A percentile compares a stretch with the other conserved stretches of the same genome.
phyloP scores from a whole-genome alignment of 371 early-diverging fungal species.

The Syncephalastrum racemosum region DNA sequence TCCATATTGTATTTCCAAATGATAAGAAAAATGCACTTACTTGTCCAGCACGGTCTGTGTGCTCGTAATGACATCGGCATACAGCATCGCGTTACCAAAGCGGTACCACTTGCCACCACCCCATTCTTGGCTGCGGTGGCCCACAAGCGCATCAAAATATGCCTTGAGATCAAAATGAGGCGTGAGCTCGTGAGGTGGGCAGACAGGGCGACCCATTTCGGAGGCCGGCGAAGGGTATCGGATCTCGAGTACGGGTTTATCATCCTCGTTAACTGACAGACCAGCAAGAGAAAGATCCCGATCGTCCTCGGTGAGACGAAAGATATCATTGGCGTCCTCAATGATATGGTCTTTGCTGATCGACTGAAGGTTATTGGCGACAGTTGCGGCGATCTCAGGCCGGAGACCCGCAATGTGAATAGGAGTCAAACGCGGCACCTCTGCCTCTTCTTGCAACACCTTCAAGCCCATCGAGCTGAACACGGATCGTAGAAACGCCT shows the following conservation, averaged over 20 bases:
- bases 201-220: slow-evolving; percentile 19
- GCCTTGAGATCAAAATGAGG: slow-evolving; percentile 42
- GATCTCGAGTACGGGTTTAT: slow-evolving; percentile 9
- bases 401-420: slow-evolving; percentile 54
- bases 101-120: slow-evolving; percentile 30
- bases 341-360: slow-evolving; percentile 21
- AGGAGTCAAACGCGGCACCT: slow-evolving; percentile 48
- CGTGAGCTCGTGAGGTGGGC: slow-evolving; percentile 24
- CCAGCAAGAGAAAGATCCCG: background rate
- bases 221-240: slow-evolving; percentile 6
- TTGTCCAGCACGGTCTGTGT: slow-evolving; percentile 92
- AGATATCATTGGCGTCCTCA: slow-evolving; percentile 40
- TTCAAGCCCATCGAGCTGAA: slow-evolving; percentile 55
- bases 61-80: slow-evolving; percentile 75
- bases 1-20: background rate
- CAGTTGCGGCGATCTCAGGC: slow-evolving; percentile 22
- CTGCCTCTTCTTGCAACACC: slow-evolving; percentile 30
- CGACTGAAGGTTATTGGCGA: slow-evolving; percentile 16
- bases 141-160: slow-evolving; percentile 41
- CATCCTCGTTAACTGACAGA: background rate
- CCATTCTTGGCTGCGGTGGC: slow-evolving; percentile 20
- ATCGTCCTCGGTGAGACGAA: slow-evolving; percentile 22
- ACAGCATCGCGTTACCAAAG: slow-evolving; percentile 76
- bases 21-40: slow-evolving; percentile 26
- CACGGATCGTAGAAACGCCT: slow-evolving; percentile 46